Conservation (phyloP, 139 green algal species). For the Limnomonas spitsbergensis region DNA sequence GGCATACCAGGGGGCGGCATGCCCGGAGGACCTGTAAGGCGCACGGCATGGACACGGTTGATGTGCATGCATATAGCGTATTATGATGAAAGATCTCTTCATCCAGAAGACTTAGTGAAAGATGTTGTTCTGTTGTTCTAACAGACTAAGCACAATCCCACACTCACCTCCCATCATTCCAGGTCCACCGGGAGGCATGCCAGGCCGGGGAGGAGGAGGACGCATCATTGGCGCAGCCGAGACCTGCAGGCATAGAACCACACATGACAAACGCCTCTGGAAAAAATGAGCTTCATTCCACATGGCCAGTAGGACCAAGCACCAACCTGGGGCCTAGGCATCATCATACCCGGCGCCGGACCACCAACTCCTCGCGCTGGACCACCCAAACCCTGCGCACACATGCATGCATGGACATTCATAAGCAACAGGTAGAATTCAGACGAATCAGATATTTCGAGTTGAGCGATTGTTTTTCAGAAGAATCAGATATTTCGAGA, state of each 20-base stretch:
- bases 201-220: slow-evolving; percentile 9
- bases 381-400: slow-evolving; percentile 75
- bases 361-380: slow-evolving; percentile 84
- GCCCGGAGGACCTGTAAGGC: neutral
- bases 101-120: too few species aligned
- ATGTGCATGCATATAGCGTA: neutral
- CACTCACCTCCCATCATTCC: slow-evolving; percentile 13
- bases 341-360: slow-evolving; percentile 86
- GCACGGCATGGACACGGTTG: neutral
- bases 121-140: too few species aligned
- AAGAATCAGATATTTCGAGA: too few species aligned
- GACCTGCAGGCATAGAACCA: neutral
- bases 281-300: too few species aligned
- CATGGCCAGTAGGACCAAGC: too few species aligned
- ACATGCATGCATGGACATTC: too few species aligned
- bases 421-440: too few species aligned
- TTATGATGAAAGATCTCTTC: too few species aligned
- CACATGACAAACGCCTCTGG: too few species aligned
- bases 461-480: too few species aligned
- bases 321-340: slow-evolving; percentile 70
- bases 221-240: slow-evolving; percentile 18
- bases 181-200: slow-evolving; percentile 16
- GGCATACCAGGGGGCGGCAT: slow-evolving; percentile 43
- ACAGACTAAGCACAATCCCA: too few species aligned
- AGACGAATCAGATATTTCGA: too few species aligned